These are phyloP conservation scores for Sicyos edulis DNA, from an alignment of 306 rosid genomes.

Conservation along the genomic window DNA sequence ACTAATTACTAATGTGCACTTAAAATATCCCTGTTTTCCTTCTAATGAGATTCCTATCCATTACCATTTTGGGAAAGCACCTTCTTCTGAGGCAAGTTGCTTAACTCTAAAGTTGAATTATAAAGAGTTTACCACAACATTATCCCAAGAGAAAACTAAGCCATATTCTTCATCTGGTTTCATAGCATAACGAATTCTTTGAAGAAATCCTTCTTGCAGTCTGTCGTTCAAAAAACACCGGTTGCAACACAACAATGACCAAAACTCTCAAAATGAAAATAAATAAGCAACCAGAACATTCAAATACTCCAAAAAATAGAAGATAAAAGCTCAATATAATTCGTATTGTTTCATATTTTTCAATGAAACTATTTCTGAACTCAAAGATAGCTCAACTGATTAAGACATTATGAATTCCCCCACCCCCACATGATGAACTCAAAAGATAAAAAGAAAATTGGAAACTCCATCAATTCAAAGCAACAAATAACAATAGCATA, in stretches of 20 bases:
- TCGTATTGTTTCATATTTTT: too few species aligned
- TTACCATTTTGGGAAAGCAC: too few species aligned
- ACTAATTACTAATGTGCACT: too few species aligned
- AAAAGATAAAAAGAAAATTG: not conserved
- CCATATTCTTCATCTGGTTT: constrained; percentile 99
- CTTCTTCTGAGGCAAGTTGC: too few species aligned
- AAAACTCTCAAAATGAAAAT: constrained; percentile 26
- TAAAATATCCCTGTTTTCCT: too few species aligned
- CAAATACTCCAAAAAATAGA: constrained; percentile 1
- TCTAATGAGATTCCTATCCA: too few species aligned
- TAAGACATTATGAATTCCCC: too few species aligned
- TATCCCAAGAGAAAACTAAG: constrained; percentile 90
- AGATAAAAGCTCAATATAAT: not conserved
- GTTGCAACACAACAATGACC: constrained; percentile 27
- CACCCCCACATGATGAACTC: too few species aligned
- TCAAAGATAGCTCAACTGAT: too few species aligned
- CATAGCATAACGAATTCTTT: constrained; percentile 92
- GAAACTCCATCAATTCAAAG: constrained; percentile 17
- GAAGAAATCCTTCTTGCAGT: constrained; percentile 89
- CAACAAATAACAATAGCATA: constrained; percentile 2
- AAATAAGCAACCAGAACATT: not conserved
- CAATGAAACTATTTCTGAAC: too few species aligned
- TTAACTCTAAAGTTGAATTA: too few species aligned
- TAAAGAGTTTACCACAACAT: constrained; percentile 69
- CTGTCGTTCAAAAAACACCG: constrained; percentile 87